phyloP scores from a whole-genome alignment of 345 rosid species.

The Salix purpurea region DNA sequence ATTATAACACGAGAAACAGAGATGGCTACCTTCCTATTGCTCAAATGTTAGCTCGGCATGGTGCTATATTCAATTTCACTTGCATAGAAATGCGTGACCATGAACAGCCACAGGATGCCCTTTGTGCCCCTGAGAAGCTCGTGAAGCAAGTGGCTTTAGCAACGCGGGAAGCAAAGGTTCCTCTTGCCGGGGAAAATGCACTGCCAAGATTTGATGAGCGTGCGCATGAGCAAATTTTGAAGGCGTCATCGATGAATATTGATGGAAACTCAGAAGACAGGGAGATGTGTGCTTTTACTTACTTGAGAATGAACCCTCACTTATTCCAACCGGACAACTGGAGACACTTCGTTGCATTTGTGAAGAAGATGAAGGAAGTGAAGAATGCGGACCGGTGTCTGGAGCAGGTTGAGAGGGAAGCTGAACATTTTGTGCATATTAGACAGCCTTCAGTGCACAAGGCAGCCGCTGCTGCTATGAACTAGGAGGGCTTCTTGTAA shows the following conservation, averaged over 20 bases:
- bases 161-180: conserved; percentile 57
- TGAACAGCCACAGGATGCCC: conserved; percentile 93
- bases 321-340: conserved; percentile 74
- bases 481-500: neutral
- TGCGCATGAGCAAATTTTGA: conserved; percentile 73
- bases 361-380: conserved; percentile 91
- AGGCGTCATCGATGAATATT: conserved; percentile 53
- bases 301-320: conserved; percentile 84
- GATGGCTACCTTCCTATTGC: conserved; percentile 95
- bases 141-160: conserved; percentile 86
- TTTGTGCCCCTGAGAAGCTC: conserved; percentile 89
- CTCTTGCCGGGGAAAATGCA: conserved; percentile 92
- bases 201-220: conserved; percentile 71
- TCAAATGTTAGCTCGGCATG: conserved; percentile 78
- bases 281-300: conserved; percentile 96
- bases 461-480: conserved; percentile 61
- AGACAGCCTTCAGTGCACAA: conserved; percentile 73
- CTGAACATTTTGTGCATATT: conserved; percentile 70
- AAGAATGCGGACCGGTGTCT: conserved; percentile 44
- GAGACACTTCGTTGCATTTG: conserved; percentile 81
- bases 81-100: conserved; percentile 96
- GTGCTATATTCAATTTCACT: conserved; percentile 89
- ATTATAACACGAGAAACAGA: conserved; percentile 79
- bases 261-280: conserved; percentile 33
- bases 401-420: conserved; percentile 95